A percentile compares a stretch with the other conserved stretches of the same genome.
phyloP scores from a whole-genome alignment of 192 early-diverging fungal species.

The Borealophlyctis nickersoniae region DNA sequence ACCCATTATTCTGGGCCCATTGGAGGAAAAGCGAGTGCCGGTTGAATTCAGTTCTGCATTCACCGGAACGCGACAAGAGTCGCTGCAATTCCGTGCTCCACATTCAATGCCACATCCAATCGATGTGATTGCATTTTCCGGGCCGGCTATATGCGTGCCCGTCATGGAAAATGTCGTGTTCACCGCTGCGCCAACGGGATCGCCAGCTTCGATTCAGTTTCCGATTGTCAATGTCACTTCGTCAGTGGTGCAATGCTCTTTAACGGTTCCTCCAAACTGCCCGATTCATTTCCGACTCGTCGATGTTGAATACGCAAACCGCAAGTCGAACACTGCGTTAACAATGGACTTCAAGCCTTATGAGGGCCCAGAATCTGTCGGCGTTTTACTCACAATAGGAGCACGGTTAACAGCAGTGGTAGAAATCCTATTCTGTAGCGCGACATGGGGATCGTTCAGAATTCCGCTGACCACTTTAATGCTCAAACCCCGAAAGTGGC shows the following conservation, averaged over 20 bases:
- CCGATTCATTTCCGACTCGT: slow-evolving; percentile 41
- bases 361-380: slow-evolving; percentile 34
- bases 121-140: slow-evolving; percentile 36
- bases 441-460: slow-evolving; percentile 40
- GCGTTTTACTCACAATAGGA: slow-evolving; percentile 33
- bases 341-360: slow-evolving; percentile 35
- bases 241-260: slow-evolving; percentile 18
- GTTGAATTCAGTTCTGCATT: slow-evolving; percentile 39
- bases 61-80: slow-evolving; percentile 44
- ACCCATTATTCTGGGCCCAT: slow-evolving; percentile 36
- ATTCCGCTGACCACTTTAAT: slow-evolving; percentile 30
- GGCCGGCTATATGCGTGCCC: slow-evolving; percentile 42
- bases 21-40: slow-evolving; percentile 29
- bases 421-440: slow-evolving; percentile 34
- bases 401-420: slow-evolving; percentile 38
- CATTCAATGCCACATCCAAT: slow-evolving; percentile 25
- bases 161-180: slow-evolving; percentile 46
- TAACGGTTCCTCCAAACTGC: slow-evolving; percentile 29
- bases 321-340: slow-evolving; percentile 9
- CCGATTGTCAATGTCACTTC: slow-evolving; percentile 44
- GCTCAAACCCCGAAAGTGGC: slow-evolving; percentile 42
- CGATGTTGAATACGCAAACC: slow-evolving; percentile 32
- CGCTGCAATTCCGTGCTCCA: slow-evolving; percentile 36
- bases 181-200: slow-evolving; percentile 21
- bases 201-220: slow-evolving; percentile 23